phyloP scores from a whole-genome alignment of 352 stramenopile species.

The Pythium volutum region DNA sequence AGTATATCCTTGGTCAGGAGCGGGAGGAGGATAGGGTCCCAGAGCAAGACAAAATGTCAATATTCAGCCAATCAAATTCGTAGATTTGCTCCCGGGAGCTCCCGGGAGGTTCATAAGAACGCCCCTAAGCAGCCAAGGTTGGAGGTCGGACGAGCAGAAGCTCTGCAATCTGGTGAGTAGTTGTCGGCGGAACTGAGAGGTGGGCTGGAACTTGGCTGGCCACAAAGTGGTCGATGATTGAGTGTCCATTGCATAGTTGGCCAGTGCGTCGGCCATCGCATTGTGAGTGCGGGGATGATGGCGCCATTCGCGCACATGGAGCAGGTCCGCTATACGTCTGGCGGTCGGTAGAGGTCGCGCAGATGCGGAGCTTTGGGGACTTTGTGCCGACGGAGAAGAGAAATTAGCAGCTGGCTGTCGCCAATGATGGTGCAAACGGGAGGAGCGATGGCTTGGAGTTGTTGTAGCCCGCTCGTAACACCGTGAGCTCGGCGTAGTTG shows the following conservation, averaged over 20 bases:
- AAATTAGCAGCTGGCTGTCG: not conserved
- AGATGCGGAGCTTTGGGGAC: not conserved
- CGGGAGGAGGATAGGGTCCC: no score
- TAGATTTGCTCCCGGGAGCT: no score
- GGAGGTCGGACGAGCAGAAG: no score
- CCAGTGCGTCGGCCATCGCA: not conserved
- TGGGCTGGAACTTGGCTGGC: no score
- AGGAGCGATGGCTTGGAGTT: not conserved
- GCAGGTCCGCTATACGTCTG: not conserved
- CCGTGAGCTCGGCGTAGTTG: not conserved
- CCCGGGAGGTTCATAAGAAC: no score
- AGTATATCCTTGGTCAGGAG: no score
- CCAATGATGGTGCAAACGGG: not conserved
- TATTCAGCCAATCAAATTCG: no score
- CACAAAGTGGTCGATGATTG: not conserved
- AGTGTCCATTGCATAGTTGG: slow-evolving; percentile 1
- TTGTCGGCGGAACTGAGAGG: no score
- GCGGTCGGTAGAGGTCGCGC: not conserved
- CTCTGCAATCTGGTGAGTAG: no score
- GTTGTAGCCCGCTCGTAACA: not conserved
- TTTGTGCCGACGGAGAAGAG: not conserved
- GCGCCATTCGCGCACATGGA: not conserved
- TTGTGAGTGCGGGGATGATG: not conserved
- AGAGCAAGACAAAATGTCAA: no score
- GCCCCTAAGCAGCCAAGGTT: no score